Conservation (phyloP, 2,329 filamentous ascomycete genomes). For the Akanthomyces muscarius region DNA sequence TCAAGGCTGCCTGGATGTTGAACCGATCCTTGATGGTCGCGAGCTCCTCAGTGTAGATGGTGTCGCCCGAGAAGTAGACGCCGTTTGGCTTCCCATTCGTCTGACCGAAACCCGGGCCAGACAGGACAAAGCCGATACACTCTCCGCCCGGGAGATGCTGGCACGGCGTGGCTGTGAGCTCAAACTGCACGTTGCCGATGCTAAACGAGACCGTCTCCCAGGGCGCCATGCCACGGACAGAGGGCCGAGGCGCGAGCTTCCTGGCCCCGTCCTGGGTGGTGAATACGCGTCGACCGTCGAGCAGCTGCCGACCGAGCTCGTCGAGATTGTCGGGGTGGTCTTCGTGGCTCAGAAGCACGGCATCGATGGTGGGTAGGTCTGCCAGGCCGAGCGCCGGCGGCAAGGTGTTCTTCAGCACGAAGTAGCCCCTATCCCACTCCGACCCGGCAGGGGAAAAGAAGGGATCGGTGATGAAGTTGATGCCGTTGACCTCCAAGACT, state of each 20-base stretch:
- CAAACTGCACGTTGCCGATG: slow-evolving; percentile 32
- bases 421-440: slow-evolving; percentile 27
- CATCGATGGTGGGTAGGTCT: slow-evolving; percentile 43
- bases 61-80: slow-evolving; percentile 48
- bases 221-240: slow-evolving; percentile 35
- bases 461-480: slow-evolving; percentile 43
- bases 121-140: slow-evolving; percentile 43
- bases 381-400: slow-evolving; percentile 34
- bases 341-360: slow-evolving; percentile 47
- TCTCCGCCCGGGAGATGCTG: slow-evolving; percentile 42
- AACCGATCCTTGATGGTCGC: slow-evolving; percentile 31
- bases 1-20: slow-evolving; percentile 35
- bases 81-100: slow-evolving; percentile 38
- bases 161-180: slow-evolving; percentile 40
- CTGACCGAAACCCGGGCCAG: slow-evolving; percentile 33
- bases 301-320: slow-evolving; percentile 39
- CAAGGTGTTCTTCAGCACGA: slow-evolving; percentile 29
- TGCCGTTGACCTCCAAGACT: slow-evolving; percentile 39
- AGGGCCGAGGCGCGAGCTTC: slow-evolving; percentile 40
- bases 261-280: slow-evolving; percentile 43
- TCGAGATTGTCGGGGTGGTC: slow-evolving; percentile 50
- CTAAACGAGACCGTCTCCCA: slow-evolving; percentile 34
- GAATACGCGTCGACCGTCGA: slow-evolving; percentile 43
- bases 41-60: slow-evolving; percentile 42
- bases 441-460: slow-evolving; percentile 40